A percentile compares a stretch with the other conserved stretches of the same genome.
Evolutionary conservation across 2,329 filamentous ascomycete species (phyloP).

Genomic region (Colletotrichum zoysiae): DNA sequence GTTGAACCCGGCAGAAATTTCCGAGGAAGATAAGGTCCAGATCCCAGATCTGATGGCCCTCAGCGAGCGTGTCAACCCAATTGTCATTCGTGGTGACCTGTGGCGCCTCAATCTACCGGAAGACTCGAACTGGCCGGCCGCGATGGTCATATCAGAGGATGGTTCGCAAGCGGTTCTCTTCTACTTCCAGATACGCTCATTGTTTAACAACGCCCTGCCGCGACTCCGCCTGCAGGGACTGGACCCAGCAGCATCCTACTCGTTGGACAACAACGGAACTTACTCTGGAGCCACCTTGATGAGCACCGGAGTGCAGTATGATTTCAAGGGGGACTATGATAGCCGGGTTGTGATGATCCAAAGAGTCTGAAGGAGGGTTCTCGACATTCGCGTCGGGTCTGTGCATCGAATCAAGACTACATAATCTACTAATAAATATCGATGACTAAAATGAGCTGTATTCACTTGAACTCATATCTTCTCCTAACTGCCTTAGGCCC

Average conservation of each 20-base stretch:
- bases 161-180: slow-evolving; percentile 66
- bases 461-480: not conserved
- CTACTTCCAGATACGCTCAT: slow-evolving; percentile 68
- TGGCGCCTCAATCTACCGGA: slow-evolving; percentile 71
- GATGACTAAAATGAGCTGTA: not conserved
- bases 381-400: not conserved
- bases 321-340: slow-evolving; percentile 66
- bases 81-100: slow-evolving; percentile 69
- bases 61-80: slow-evolving; percentile 69
- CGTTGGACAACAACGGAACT: slow-evolving; percentile 59
- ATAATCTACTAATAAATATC: not conserved
- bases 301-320: slow-evolving; percentile 70
- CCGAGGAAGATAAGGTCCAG: slow-evolving; percentile 62
- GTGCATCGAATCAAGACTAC: not conserved
- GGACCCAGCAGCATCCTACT: slow-evolving; percentile 66
- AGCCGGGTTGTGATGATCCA: slow-evolving; percentile 69
- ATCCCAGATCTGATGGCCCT: slow-evolving; percentile 67
- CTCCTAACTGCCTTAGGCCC: not conserved
- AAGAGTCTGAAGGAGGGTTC: slow-evolving; percentile 50
- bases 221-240: slow-evolving; percentile 68
- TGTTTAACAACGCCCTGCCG: slow-evolving; percentile 65
- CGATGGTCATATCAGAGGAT: slow-evolving; percentile 68
- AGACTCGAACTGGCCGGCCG: slow-evolving; percentile 72
- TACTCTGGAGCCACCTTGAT: slow-evolving; percentile 72
- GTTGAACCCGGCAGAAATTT: slow-evolving; percentile 67